A percentile compares a stretch with the other conserved stretches of the same genome.
Conservation (phyloP, 2,329 filamentous ascomycete genomes). For the Fusarium sp. region DNA sequence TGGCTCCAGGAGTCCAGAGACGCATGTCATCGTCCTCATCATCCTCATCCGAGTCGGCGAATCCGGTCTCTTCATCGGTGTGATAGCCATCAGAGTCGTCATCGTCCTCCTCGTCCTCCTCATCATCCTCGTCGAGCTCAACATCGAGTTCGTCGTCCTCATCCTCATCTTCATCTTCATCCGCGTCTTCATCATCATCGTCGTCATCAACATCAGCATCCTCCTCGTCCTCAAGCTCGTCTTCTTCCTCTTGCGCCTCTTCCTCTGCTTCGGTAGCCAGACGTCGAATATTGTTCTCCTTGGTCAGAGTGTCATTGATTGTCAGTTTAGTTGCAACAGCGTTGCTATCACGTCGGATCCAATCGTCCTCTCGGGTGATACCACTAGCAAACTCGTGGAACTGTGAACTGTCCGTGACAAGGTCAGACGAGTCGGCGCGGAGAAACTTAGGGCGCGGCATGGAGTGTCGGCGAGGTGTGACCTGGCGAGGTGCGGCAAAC, state of each 20-base stretch:
- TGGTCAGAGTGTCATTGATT: slow-evolving; percentile 86
- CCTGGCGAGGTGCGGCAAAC: slow-evolving; percentile 40
- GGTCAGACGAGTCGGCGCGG: slow-evolving; percentile 59
- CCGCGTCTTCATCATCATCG: slow-evolving; percentile 62
- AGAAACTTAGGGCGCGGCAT: slow-evolving; percentile 56
- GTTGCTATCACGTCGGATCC: slow-evolving; percentile 77
- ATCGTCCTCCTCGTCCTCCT: slow-evolving; percentile 63
- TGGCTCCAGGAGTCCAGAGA: slow-evolving; percentile 62
- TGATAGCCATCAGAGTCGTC: slow-evolving; percentile 75
- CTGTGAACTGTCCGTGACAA: slow-evolving; percentile 64
- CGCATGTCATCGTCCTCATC: slow-evolving; percentile 71
- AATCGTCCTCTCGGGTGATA: slow-evolving; percentile 84
- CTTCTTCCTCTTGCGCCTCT: slow-evolving; percentile 79
- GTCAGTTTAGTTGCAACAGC: slow-evolving; percentile 77
- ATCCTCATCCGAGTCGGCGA: slow-evolving; percentile 74
- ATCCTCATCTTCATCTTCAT: slow-evolving; percentile 58
- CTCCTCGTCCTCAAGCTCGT: slow-evolving; percentile 75
- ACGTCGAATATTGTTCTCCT: slow-evolving; percentile 88
- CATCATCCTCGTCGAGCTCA: slow-evolving; percentile 59
- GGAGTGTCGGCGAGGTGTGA: slow-evolving; percentile 37
- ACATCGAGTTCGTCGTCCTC: slow-evolving; percentile 61
- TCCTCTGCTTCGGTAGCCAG: slow-evolving; percentile 91
- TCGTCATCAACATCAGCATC: slow-evolving; percentile 85
- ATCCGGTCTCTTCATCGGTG: slow-evolving; percentile 76
- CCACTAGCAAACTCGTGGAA: slow-evolving; percentile 96